phyloP scores from a whole-genome alignment of 2,329 filamentous ascomycete species.

The Colletotrichum magnum region DNA sequence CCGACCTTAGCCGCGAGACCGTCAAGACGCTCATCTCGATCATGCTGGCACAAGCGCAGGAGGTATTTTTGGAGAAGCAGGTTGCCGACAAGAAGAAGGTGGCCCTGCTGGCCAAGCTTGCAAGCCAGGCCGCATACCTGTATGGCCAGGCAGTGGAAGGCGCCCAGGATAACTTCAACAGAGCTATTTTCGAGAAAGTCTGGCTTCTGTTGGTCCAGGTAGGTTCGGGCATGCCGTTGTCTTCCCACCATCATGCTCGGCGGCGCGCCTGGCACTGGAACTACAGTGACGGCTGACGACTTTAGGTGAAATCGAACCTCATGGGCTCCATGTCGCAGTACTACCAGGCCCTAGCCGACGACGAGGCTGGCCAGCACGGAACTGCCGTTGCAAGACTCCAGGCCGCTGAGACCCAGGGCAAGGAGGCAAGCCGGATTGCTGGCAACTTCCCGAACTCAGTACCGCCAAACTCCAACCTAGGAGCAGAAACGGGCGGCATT shows the following conservation, averaged over 20 bases:
- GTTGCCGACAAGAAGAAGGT: conserved; percentile 93
- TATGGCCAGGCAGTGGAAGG: conserved; percentile 92
- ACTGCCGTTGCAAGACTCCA: conserved; percentile 87
- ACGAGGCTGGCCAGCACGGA: conserved; percentile 89
- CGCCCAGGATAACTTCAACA: conserved; percentile 91
- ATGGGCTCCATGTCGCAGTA: conserved; percentile 91
- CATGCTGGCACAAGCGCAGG: conserved; percentile 95
- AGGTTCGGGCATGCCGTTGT: conserved; percentile 46
- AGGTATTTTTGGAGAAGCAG: conserved; percentile 98
- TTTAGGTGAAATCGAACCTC: conserved; percentile 81
- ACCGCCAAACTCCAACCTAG: conserved; percentile 86
- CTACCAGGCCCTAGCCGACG: conserved; percentile 92
- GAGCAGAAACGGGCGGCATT: conserved; percentile 80
- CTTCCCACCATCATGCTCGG: neutral
- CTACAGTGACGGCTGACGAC: conserved; percentile 33
- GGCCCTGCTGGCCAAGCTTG: conserved; percentile 90
- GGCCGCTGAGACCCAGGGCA: conserved; percentile 82
- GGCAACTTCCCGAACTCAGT: conserved; percentile 85
- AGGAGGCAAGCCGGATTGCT: conserved; percentile 82
- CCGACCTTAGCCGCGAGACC: conserved; percentile 94
- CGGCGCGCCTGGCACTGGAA: neutral
- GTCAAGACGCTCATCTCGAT: conserved; percentile 94
- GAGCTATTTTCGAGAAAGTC: conserved; percentile 92
- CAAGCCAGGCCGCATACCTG: conserved; percentile 89
- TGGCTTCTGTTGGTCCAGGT: conserved; percentile 90